phyloP scores from a whole-genome alignment of 768 basidiomycete genomes.

The Leccinellum albellum region DNA sequence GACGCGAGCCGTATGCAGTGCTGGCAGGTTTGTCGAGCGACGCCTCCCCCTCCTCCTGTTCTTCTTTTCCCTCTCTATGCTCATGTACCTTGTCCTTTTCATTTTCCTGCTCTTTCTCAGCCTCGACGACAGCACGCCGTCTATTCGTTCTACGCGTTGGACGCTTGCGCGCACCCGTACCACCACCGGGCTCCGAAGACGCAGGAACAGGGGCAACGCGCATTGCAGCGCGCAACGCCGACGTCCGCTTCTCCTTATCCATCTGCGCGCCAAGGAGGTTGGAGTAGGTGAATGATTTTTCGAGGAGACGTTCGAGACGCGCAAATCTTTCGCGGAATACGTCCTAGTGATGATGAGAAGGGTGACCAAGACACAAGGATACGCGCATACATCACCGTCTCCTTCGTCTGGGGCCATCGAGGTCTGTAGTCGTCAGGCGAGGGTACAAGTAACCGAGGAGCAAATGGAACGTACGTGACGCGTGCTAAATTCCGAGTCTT shows the following conservation, averaged over 20 bases:
- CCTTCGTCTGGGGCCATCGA: slow-evolving; percentile 10
- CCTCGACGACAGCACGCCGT: slow-evolving; percentile 10
- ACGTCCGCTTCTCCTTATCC: slow-evolving; percentile 50
- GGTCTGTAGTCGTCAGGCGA: slow-evolving; percentile 8
- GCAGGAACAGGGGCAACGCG: slow-evolving; percentile 8
- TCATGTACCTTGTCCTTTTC: neutral
- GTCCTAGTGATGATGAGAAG: slow-evolving; percentile 24
- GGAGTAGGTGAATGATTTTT: slow-evolving; percentile 76
- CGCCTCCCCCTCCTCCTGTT: neutral
- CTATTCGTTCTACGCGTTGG: slow-evolving; percentile 4
- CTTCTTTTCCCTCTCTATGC: neutral
- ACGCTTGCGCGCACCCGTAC: slow-evolving; percentile 14
- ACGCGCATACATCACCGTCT: slow-evolving; percentile 2
- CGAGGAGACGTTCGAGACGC: slow-evolving; percentile 62
- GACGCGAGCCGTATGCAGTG: slow-evolving; percentile 8
- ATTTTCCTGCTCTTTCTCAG: neutral
- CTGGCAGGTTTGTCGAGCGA: slow-evolving; percentile 14
- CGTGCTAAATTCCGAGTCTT: slow-evolving; percentile 6
- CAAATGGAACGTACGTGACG: slow-evolving; percentile 16
- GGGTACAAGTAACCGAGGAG: no score
- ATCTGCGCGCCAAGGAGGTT: slow-evolving; percentile 68
- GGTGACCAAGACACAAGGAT: neutral
- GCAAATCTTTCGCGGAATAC: slow-evolving; percentile 48
- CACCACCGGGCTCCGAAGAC: neutral
- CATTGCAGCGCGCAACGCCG: slow-evolving; percentile 28